A percentile compares a stretch with the other conserved stretches of the same genome.
Conservation (phyloP, 768 basidiomycete species). For the Rhizopogon vesiculosus region DNA sequence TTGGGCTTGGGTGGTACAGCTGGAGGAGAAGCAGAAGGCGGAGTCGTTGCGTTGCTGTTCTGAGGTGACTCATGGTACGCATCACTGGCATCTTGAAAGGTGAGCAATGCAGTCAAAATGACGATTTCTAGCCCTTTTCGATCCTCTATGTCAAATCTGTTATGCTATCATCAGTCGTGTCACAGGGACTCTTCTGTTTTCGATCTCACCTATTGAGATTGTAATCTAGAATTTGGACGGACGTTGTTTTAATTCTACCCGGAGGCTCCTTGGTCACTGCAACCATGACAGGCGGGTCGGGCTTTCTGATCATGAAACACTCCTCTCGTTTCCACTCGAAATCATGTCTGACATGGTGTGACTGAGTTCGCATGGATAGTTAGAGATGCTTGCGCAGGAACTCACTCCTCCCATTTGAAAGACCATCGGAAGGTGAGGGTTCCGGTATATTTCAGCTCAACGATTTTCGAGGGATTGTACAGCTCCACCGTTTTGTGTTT, state of each 20-base stretch:
- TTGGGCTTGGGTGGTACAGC: conserved; percentile 55
- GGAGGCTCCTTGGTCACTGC: conserved; percentile 75
- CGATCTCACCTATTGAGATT: conserved; percentile 64
- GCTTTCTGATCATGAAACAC: conserved; percentile 79
- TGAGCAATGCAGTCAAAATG: conserved; percentile 69
- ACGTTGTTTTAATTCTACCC: conserved; percentile 56
- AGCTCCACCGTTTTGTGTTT: conserved; percentile 76
- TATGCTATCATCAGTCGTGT: neutral
- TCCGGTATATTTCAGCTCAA: conserved; percentile 73
- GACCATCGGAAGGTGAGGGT: conserved; percentile 71
- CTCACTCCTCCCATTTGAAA: conserved; percentile 83
- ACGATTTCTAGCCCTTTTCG: conserved; percentile 84
- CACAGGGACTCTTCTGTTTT: neutral
- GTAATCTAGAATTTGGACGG: conserved; percentile 79
- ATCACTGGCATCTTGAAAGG: conserved; percentile 72
- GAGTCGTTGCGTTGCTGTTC: conserved; percentile 5
- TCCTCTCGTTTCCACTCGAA: conserved; percentile 87
- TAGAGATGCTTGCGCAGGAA: conserved; percentile 6
- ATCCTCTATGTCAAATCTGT: conserved; percentile 79
- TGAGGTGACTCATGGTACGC: conserved; percentile 37
- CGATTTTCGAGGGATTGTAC: conserved; percentile 62
- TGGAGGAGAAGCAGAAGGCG: conserved; percentile 24
- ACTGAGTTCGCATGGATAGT: neutral
- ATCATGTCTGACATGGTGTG: conserved; percentile 48
- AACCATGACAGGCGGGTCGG: conserved; percentile 82